Evolutionary conservation across 129 eudicot genomes (phyloP).

Genomic region (Flaveria robusta): DNA sequence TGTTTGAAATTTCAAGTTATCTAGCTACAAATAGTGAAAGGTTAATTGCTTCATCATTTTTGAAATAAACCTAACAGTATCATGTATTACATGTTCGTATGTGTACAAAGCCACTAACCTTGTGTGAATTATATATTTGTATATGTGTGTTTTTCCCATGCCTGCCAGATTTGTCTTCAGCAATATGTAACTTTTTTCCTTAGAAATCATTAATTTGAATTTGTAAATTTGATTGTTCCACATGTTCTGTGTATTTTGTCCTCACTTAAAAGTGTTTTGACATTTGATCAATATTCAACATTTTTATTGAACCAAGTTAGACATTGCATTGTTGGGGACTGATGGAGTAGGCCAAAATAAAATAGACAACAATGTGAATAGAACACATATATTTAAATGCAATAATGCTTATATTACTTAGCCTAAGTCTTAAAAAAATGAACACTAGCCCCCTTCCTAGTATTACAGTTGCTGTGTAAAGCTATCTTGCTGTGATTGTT

Average conservation of each 20-base stretch:
- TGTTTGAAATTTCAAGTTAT: background rate
- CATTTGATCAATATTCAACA: slow-evolving; percentile 6
- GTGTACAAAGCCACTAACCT: background rate
- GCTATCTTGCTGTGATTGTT: slow-evolving; percentile 10
- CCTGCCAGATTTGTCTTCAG: background rate
- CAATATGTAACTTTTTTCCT: background rate
- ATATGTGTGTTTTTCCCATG: background rate
- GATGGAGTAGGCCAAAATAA: slow-evolving; percentile 10
- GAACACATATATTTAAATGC: background rate
- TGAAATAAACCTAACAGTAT: background rate
- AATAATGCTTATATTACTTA: background rate
- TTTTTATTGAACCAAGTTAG: background rate
- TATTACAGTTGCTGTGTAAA: slow-evolving; percentile 5
- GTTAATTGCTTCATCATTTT: background rate
- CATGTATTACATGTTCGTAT: background rate
- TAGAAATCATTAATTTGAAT: background rate
- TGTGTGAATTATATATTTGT: background rate
- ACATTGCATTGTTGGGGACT: slow-evolving; percentile 1
- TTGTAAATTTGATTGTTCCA: slow-evolving; percentile 8
- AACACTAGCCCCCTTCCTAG: too few species aligned
- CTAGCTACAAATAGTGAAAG: background rate
- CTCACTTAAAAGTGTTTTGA: background rate
- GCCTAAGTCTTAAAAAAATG: too few species aligned
- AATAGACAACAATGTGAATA: background rate
- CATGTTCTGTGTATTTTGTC: slow-evolving; percentile 4